Percentiles rank a stretch among this genome's conserved stretches.
Evolutionary conservation across 495 filamentous ascomycete species (phyloP).

Genomic region (Trichoderma asperelloides): DNA sequence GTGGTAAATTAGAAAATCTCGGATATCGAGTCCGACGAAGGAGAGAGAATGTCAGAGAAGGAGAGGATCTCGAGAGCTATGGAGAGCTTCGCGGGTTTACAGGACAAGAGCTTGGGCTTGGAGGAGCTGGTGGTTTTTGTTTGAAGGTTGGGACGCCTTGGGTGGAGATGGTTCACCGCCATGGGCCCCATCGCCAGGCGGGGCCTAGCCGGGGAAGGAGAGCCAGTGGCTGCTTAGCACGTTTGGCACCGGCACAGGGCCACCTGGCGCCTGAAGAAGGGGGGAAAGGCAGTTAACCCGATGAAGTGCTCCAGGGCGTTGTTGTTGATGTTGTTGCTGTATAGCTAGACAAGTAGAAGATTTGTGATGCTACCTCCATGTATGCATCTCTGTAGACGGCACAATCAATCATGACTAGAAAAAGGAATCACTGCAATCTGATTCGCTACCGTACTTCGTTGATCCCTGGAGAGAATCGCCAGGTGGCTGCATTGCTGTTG

Average conservation of each 20-base stretch:
- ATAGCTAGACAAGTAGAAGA: too few relatives aligned
- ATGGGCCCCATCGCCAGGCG: background rate
- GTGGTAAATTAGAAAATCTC: conserved; percentile 9
- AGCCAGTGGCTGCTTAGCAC: background rate
- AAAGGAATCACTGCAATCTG: too few relatives aligned
- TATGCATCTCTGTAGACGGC: too few relatives aligned
- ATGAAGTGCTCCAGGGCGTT: too few relatives aligned
- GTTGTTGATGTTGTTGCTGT: too few relatives aligned
- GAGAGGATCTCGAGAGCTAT: conserved; percentile 9
- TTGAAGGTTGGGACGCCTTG: background rate
- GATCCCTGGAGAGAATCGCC: too few relatives aligned
- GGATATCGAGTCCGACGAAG: conserved; percentile 15
- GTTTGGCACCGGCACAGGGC: background rate
- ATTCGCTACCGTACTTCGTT: too few relatives aligned
- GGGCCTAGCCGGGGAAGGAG: background rate
- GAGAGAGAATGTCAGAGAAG: conserved; percentile 20
- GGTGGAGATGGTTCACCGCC: conserved; percentile 11
- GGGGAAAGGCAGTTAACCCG: background rate
- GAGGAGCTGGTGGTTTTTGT: conserved; percentile 9
- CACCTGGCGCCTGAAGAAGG: background rate
- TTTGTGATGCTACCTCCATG: too few relatives aligned
- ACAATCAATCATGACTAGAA: too few relatives aligned
- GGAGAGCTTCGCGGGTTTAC: background rate
- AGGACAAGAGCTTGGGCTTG: conserved; percentile 1
- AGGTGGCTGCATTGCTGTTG: too few relatives aligned